phyloP scores from a whole-genome alignment of 768 basidiomycete genomes.

The Clavulina sp. region DNA sequence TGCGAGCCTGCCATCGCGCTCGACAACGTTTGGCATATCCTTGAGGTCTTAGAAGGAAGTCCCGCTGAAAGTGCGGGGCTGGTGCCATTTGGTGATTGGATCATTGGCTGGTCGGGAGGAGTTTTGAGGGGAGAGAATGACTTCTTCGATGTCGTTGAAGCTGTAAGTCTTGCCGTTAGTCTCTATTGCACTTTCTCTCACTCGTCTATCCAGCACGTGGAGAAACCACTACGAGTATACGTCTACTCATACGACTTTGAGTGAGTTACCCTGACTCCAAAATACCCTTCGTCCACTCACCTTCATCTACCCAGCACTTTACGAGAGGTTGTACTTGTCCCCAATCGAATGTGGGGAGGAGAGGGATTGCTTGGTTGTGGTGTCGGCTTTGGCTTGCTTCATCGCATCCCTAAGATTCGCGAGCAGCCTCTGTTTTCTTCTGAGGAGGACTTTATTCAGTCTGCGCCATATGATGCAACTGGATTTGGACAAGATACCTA shows the following conservation, averaged over 20 bases:
- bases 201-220: conserved; percentile 47
- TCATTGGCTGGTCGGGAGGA: conserved; percentile 88
- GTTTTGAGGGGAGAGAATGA: conserved; percentile 81
- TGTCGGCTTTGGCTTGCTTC: conserved; percentile 85
- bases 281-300: conserved; percentile 1
- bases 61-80: conserved; percentile 94
- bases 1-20: conserved; percentile 78
- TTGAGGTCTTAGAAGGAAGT: conserved; percentile 90
- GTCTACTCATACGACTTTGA: conserved; percentile 97
- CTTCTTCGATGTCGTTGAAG: conserved; percentile 91
- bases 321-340: conserved; percentile 83
- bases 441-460: conserved; percentile 23
- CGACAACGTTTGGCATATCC: conserved; percentile 95
- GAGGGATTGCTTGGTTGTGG: conserved; percentile 91
- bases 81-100: conserved; percentile 72
- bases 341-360: conserved; percentile 95
- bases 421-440: conserved; percentile 26
- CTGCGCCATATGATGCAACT: conserved; percentile 27
- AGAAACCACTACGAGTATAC: conserved; percentile 84
- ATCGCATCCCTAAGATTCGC: conserved; percentile 70
- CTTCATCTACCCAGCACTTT: conserved; percentile 41
- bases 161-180: conserved; percentile 31
- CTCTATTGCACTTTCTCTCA: background rate
- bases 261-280: conserved; percentile 30
- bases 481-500: background rate